A percentile compares a stretch with the other conserved stretches of the same genome.
Evolutionary conservation across 164 flowering plant species (phyloP).

Genomic region (Tetrastigma voinierianum): DNA sequence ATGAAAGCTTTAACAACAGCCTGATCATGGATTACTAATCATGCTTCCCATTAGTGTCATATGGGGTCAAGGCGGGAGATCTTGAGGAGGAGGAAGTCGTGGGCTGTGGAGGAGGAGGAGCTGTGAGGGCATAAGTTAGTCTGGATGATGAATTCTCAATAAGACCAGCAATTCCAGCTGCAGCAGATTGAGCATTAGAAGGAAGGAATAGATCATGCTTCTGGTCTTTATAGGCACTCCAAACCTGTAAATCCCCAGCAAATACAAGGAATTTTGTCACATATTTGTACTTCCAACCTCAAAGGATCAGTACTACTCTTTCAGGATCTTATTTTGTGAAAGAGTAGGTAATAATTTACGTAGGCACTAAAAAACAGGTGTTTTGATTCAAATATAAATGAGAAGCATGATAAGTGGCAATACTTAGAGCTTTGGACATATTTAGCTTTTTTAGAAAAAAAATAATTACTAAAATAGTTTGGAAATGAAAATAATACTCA

Average conservation of each 20-base stretch:
- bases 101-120: conserved; percentile 70
- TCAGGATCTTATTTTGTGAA: too few relatives aligned
- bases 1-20: conserved; percentile 1
- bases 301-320: background rate
- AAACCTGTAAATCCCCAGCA: conserved; percentile 52
- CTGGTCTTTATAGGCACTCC: conserved; percentile 98
- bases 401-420: too few relatives aligned
- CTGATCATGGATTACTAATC: conserved; percentile 21
- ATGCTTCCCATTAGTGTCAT: conserved; percentile 40
- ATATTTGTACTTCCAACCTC: too few relatives aligned
- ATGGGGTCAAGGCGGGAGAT: conserved; percentile 30
- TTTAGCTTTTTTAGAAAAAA: too few relatives aligned
- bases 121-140: conserved; percentile 74
- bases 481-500: too few relatives aligned
- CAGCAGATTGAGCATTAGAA: conserved; percentile 93
- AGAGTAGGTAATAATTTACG: too few relatives aligned
- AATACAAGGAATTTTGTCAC: background rate
- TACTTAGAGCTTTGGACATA: too few relatives aligned
- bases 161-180: conserved; percentile 97
- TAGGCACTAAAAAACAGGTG: too few relatives aligned
- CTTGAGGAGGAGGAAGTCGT: conserved; percentile 29
- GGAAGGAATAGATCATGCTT: conserved; percentile 98
- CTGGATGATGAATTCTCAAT: conserved; percentile 86
- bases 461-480: too few relatives aligned
- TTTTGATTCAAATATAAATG: too few relatives aligned